Evolutionary conservation across 345 rosid genomes (phyloP).

Genomic region (Populus ilicifolia): DNA sequence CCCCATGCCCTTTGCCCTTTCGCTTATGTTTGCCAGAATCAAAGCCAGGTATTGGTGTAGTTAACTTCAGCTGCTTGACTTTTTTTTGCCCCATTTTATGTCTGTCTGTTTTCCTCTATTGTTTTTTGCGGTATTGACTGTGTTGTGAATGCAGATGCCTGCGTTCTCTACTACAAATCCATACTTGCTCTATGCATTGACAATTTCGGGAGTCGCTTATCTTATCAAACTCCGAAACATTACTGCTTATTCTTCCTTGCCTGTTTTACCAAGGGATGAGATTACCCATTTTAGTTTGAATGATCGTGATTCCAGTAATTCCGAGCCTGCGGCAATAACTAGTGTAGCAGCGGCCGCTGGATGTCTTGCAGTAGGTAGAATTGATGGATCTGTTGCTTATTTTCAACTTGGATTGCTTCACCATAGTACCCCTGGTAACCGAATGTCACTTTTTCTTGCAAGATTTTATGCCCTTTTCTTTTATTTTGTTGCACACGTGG

Average conservation of each 20-base stretch:
- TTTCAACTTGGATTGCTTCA: slow-evolving; percentile 46
- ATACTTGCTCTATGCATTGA: slow-evolving; percentile 50
- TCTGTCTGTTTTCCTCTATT: background rate
- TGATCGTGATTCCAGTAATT: slow-evolving; percentile 31
- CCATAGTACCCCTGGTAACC: slow-evolving; percentile 54
- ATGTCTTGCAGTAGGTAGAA: slow-evolving; percentile 56
- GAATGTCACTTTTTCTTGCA: background rate
- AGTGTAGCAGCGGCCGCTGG: slow-evolving; percentile 55
- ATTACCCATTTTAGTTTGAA: slow-evolving; percentile 45
- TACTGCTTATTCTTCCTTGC: slow-evolving; percentile 37
- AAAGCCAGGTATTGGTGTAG: slow-evolving; percentile 31
- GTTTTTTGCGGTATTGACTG: background rate
- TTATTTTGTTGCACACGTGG: background rate
- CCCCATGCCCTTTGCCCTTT: slow-evolving; percentile 62
- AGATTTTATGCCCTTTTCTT: background rate
- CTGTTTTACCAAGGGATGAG: slow-evolving; percentile 46
- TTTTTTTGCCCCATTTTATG: background rate
- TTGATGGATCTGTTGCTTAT: slow-evolving; percentile 64
- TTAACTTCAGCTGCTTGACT: background rate
- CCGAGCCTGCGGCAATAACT: slow-evolving; percentile 29
- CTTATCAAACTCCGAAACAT: slow-evolving; percentile 44
- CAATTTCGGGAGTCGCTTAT: slow-evolving; percentile 67
- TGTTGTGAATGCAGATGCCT: slow-evolving; percentile 29
- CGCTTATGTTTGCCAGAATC: slow-evolving; percentile 45
- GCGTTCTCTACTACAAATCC: slow-evolving; percentile 21